Conservation (phyloP, 768 basidiomycete genomes). For the Leccinum subtestaceum region DNA sequence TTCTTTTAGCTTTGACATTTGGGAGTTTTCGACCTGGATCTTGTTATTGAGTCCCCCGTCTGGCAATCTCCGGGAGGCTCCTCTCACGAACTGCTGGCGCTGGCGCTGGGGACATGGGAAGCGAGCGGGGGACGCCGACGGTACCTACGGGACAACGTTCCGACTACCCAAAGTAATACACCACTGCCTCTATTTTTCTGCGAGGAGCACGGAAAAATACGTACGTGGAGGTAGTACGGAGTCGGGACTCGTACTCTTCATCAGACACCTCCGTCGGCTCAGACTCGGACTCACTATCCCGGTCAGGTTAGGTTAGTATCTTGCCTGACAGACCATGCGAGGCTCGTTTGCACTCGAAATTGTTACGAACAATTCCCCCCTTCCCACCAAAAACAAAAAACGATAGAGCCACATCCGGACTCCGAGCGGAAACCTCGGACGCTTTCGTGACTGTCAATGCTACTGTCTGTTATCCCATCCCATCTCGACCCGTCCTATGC, state of each 20-base stretch:
- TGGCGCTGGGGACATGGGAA: neutral
- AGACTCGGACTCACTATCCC: neutral
- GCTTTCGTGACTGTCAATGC: neutral
- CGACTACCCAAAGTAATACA: neutral
- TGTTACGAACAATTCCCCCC: neutral
- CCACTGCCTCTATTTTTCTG: neutral
- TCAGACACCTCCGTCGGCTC: neutral
- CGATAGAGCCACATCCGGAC: neutral
- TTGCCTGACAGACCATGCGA: neutral
- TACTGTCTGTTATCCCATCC: neutral
- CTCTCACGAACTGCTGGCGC: neutral
- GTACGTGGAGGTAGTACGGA: neutral
- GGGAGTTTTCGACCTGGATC: neutral
- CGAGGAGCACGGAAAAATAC: neutral
- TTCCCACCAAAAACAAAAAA: neutral
- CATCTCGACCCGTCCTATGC: neutral
- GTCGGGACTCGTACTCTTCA: too few relatives aligned
- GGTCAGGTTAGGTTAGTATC: neutral
- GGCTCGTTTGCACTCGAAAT: neutral
- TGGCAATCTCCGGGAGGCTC: neutral
- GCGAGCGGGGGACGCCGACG: neutral
- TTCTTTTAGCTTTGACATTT: neutral
- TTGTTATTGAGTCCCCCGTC: neutral
- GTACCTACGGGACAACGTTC: neutral
- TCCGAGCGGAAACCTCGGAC: constrained; percentile 16